phyloP scores from a whole-genome alignment of 352 stramenopile genomes.

The Elongisporangium anandrum region DNA sequence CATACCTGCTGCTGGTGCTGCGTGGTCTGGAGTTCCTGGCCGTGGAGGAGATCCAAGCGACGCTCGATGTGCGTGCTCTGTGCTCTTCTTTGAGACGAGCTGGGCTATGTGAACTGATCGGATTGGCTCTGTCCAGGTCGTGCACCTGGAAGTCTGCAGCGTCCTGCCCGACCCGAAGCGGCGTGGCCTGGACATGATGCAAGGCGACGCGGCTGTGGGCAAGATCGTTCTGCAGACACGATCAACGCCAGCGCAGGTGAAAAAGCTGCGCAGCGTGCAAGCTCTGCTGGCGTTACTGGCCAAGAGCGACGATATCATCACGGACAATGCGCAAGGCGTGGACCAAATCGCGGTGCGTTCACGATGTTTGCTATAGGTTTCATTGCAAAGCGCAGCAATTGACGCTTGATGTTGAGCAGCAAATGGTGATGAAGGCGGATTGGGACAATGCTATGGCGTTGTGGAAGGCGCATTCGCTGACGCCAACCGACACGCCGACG shows the following conservation, averaged over 20 bases:
- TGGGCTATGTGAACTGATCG: conserved; percentile 5
- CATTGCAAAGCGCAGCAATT: not conserved
- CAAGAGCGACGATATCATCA: conserved; percentile 53
- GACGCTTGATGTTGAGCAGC: conserved; percentile 15
- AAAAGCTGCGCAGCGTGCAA: conserved; percentile 51
- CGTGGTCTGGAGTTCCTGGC: conserved; percentile 69
- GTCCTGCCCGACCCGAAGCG: conserved; percentile 47
- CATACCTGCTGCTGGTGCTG: conserved; percentile 77
- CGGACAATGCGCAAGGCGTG: conserved; percentile 34
- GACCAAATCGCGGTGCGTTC: conserved; percentile 58
- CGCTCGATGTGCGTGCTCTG: conserved; percentile 38
- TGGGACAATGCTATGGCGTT: conserved; percentile 52
- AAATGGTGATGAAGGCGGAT: conserved; percentile 39
- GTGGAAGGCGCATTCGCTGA: conserved; percentile 43
- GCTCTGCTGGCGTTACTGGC: conserved; percentile 52
- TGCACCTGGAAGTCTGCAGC: conserved; percentile 59
- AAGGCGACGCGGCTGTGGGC: conserved; percentile 66
- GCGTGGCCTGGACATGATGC: conserved; percentile 62
- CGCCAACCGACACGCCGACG: conserved; percentile 21
- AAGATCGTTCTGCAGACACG: conserved; percentile 57
- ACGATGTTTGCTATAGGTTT: not conserved
- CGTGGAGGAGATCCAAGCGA: conserved; percentile 61
- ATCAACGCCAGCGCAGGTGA: conserved; percentile 43
- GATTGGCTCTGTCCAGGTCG: conserved; percentile 28
- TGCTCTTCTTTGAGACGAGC: conserved; percentile 3